Evolutionary conservation across 306 rosid genomes (phyloP).

Genomic region (Pachyrhizus erosus): DNA sequence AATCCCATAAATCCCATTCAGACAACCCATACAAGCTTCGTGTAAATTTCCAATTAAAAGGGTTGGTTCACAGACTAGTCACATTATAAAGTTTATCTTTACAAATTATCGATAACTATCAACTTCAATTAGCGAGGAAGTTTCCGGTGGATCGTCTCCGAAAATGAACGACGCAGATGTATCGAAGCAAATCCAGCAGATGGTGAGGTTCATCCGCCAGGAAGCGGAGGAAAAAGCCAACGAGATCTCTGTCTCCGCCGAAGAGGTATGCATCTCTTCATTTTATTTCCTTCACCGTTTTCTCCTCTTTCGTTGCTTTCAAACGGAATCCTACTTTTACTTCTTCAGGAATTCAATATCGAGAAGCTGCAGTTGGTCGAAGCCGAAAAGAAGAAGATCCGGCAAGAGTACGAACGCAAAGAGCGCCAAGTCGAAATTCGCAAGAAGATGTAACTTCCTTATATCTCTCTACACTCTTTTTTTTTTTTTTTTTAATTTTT

Average conservation of each 20-base stretch:
- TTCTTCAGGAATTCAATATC: constrained; percentile 86
- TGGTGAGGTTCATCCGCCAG: constrained; percentile 97
- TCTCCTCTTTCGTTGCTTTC: neutral
- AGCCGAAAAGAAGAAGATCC: constrained; percentile 97
- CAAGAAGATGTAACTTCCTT: constrained; percentile 76
- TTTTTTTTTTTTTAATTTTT: too few species aligned
- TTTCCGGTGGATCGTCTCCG: neutral
- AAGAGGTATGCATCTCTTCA: constrained; percentile 74
- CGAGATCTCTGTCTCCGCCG: constrained; percentile 98
- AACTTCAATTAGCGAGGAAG: neutral
- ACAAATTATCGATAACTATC: too few species aligned
- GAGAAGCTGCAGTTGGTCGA: constrained; percentile 98
- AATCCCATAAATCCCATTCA: too few species aligned
- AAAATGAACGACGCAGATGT: constrained; percentile 97
- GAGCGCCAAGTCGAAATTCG: constrained; percentile 96
- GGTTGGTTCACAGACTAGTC: too few species aligned
- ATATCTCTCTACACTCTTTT: constrained; percentile 2
- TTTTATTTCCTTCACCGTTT: neutral
- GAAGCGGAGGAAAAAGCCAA: constrained; percentile 99
- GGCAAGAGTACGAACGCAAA: constrained; percentile 97
- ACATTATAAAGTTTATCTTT: too few species aligned
- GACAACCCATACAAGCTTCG: too few species aligned
- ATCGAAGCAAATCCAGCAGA: constrained; percentile 99
- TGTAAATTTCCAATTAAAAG: too few species aligned
- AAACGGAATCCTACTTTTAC: neutral